These are phyloP conservation scores for Phytophthora cryptogea DNA, from an alignment of 352 stramenopile species.

Conservation along the genomic window DNA sequence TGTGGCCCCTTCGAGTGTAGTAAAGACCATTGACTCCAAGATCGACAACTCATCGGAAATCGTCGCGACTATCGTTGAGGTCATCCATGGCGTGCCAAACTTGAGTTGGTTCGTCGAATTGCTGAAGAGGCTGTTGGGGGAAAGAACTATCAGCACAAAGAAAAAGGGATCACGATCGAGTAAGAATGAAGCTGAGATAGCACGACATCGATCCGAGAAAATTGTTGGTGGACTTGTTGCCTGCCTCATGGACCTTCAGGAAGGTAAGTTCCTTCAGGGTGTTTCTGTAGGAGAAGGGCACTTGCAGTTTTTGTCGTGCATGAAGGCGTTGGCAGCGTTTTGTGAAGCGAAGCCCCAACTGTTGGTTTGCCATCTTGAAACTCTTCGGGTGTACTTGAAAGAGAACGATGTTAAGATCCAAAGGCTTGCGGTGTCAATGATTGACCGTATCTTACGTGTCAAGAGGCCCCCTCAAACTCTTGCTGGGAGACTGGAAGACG, in stretches of 20 bases:
- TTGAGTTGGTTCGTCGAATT: conserved; percentile 77
- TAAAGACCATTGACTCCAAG: conserved; percentile 68
- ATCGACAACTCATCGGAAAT: conserved; percentile 61
- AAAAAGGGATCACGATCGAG: conserved; percentile 22
- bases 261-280: conserved; percentile 57
- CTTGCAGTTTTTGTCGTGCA: conserved; percentile 71
- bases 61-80: conserved; percentile 75
- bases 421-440: conserved; percentile 62
- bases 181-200: conserved; percentile 59
- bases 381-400: conserved; percentile 80
- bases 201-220: conserved; percentile 55
- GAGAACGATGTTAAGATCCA: conserved; percentile 61
- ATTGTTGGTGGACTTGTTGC: conserved; percentile 73
- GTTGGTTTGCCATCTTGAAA: conserved; percentile 62
- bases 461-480: conserved; percentile 57
- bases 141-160: conserved; percentile 24
- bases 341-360: conserved; percentile 70
- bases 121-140: conserved; percentile 59
- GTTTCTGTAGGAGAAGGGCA: conserved; percentile 60
- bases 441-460: conserved; percentile 63
- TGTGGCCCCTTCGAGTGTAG: conserved; percentile 65
- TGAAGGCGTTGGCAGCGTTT: conserved; percentile 80
- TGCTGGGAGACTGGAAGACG: conserved; percentile 48
- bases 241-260: conserved; percentile 72
- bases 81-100: conserved; percentile 73